These are phyloP conservation scores for Stropharia rugosoannulata DNA, from an alignment of 768 basidiomycete genomes.

Conservation along the genomic window DNA sequence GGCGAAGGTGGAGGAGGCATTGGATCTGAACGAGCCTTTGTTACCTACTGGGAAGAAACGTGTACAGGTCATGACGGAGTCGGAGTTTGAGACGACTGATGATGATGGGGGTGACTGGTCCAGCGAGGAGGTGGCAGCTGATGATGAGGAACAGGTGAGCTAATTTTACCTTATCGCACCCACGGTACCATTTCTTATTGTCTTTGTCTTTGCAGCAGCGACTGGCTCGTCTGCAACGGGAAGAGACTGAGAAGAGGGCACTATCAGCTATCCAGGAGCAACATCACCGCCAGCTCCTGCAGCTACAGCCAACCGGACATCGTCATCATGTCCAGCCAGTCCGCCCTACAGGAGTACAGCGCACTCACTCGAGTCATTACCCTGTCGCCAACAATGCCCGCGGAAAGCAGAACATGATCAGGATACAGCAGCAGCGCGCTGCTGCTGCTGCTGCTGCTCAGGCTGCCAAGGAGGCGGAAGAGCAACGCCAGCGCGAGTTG, in stretches of 20 bases:
- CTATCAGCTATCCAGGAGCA: constrained; percentile 8
- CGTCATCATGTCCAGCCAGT: constrained; percentile 12
- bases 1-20: constrained; percentile 17
- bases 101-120: constrained; percentile 44
- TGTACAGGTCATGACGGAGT: constrained; percentile 48
- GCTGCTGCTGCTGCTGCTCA: constrained; percentile 15
- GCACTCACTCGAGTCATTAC: constrained; percentile 25
- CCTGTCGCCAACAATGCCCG: constrained; percentile 13
- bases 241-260: constrained; percentile 8
- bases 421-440: constrained; percentile 5
- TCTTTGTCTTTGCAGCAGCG: not conserved
- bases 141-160: constrained; percentile 24
- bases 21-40: constrained; percentile 22
- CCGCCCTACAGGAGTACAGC: constrained; percentile 19
- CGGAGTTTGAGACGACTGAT: constrained; percentile 49
- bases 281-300: constrained; percentile 19
- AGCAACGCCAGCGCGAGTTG: constrained; percentile 48
- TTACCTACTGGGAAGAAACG: constrained; percentile 25
- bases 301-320: constrained; percentile 11
- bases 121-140: constrained; percentile 51
- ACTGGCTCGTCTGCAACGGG: not conserved
- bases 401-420: constrained; percentile 18
- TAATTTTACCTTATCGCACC: not conserved
- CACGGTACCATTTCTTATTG: not conserved
- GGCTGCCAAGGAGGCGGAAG: constrained; percentile 24